A percentile compares a stretch with the other conserved stretches of the same genome.
Conservation (phyloP, 306 rosid genomes). For the Notholithocarpus densiflorus region DNA sequence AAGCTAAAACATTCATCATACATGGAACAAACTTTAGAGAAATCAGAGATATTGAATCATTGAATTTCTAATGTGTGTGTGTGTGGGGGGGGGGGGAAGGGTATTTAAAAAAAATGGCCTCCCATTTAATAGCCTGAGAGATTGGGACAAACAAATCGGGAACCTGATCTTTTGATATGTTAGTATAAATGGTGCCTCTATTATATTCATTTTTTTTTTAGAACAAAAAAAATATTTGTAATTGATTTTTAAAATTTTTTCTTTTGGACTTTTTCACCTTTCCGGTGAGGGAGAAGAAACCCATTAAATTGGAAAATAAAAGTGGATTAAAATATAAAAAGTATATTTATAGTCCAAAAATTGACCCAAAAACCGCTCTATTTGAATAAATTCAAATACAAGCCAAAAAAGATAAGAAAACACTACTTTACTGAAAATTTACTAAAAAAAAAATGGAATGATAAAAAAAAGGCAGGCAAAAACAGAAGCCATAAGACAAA, state of each 20-base stretch:
- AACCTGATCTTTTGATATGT: not conserved
- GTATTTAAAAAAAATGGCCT: not conserved
- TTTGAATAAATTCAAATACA: not conserved
- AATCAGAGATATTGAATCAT: no score
- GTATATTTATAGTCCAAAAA: not conserved
- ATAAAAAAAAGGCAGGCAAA: not conserved
- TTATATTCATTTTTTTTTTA: not conserved
- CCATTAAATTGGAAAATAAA: not conserved
- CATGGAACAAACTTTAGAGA: no score
- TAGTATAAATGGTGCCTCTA: not conserved
- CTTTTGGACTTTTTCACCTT: not conserved
- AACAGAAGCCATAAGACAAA: not conserved
- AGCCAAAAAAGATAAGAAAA: not conserved
- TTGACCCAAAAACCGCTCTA: not conserved
- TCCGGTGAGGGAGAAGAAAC: not conserved
- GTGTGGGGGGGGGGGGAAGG: no score
- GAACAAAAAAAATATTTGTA: no score
- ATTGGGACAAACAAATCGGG: not conserved
- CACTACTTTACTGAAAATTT: not conserved
- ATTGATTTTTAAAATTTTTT: no score
- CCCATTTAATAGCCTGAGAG: not conserved
- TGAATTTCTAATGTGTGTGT: no score
- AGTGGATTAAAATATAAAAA: not conserved
- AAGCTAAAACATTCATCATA: not conserved
- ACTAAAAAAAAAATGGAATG: not conserved